phyloP scores from a whole-genome alignment of 805 yeast genomes.

The Kodamaea restingae region DNA sequence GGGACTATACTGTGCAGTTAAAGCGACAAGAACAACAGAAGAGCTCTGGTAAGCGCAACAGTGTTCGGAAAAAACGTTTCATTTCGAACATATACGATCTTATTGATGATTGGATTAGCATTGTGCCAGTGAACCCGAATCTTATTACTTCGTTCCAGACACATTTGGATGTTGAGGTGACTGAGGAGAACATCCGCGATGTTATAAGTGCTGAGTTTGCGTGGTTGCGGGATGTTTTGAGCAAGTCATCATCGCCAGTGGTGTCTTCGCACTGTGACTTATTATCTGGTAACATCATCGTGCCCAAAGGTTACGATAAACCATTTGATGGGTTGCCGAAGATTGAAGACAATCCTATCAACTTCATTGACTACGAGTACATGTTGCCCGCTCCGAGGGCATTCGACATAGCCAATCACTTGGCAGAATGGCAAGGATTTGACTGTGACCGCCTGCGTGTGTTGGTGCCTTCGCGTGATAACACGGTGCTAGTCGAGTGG shows the following conservation, averaged over 20 bases:
- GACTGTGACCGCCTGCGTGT: conserved; percentile 60
- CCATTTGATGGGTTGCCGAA: conserved; percentile 16
- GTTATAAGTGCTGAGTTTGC: conserved; percentile 47
- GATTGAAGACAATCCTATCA: conserved; percentile 37
- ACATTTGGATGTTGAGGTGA: conserved; percentile 24
- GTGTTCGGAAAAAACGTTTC: conserved; percentile 21
- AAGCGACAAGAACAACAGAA: conserved; percentile 7
- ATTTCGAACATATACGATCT: conserved; percentile 56
- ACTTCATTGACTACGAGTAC: conserved; percentile 70
- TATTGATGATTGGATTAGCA: conserved; percentile 57
- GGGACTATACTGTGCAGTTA: conserved; percentile 22
- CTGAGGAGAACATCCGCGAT: conserved; percentile 26
- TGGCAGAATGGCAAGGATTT: conserved; percentile 81
- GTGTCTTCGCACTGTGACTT: conserved; percentile 72
- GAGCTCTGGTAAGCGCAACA: conserved; percentile 5
- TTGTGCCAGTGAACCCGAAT: conserved; percentile 50
- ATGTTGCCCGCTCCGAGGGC: conserved; percentile 71
- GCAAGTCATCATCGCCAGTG: conserved; percentile 41
- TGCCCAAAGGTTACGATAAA: conserved; percentile 38
- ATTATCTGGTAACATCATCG: conserved; percentile 67
- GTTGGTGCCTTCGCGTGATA: conserved; percentile 46
- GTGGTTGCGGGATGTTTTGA: conserved; percentile 48
- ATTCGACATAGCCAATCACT: conserved; percentile 70
- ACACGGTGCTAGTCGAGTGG: conserved; percentile 53
- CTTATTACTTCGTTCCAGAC: conserved; percentile 33